Evolutionary conservation across 352 stramenopile genomes (phyloP).

Genomic region (Phytophthora cactorum): DNA sequence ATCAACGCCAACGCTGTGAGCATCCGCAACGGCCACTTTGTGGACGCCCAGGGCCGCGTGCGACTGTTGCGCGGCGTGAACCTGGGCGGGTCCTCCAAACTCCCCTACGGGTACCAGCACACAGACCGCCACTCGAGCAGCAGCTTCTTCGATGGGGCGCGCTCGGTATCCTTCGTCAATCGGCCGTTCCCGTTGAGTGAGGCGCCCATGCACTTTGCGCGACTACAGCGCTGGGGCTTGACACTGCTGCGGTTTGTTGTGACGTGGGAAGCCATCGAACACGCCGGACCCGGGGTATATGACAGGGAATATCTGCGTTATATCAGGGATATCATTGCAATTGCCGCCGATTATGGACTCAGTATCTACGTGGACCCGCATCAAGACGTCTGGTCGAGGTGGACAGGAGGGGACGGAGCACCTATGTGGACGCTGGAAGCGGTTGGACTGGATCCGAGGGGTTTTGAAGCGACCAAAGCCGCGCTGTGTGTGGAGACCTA

Average conservation of each 20-base stretch:
- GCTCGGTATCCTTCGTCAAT: conserved; percentile 68
- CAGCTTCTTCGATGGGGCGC: conserved; percentile 61
- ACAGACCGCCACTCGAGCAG: conserved; percentile 35
- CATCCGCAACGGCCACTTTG: conserved; percentile 78
- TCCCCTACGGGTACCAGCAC: conserved; percentile 68
- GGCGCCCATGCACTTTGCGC: conserved; percentile 75
- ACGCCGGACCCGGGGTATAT: conserved; percentile 81
- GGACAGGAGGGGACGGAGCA: conserved; percentile 89
- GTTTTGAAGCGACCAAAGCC: conserved; percentile 73
- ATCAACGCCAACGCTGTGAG: conserved; percentile 25
- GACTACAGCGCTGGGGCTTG: conserved; percentile 85
- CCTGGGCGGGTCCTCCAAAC: conserved; percentile 88
- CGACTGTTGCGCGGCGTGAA: conserved; percentile 88
- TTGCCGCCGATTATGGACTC: conserved; percentile 82
- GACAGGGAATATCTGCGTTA: conserved; percentile 49
- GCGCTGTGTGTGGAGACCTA: conserved; percentile 78
- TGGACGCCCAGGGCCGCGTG: conserved; percentile 80
- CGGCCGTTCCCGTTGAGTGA: conserved; percentile 88
- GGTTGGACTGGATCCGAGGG: conserved; percentile 81
- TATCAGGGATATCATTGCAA: conserved; percentile 63
- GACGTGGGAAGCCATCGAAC: conserved; percentile 93
- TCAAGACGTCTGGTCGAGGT: conserved; percentile 92
- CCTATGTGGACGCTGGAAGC: conserved; percentile 87
- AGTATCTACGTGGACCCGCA: conserved; percentile 89
- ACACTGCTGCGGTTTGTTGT: conserved; percentile 87